Conservation (phyloP, 1,139 yeast species). For the Suhomyces terraborum region DNA sequence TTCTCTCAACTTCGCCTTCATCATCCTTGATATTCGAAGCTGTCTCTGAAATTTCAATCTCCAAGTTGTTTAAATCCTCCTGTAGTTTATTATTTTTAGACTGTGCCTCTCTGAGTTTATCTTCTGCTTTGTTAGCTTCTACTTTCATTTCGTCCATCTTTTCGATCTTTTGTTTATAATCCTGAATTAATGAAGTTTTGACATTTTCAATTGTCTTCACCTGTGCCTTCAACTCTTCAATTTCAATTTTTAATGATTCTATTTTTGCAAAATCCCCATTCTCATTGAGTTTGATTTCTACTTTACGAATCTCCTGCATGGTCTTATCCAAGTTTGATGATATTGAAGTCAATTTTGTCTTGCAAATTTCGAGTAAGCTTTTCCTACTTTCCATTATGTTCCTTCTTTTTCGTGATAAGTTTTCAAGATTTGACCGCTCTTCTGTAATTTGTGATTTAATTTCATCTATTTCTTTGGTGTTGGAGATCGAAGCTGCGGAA, state of each 20-base stretch:
- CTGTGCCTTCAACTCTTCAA: constrained; percentile 32
- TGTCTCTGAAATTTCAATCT: constrained; percentile 19
- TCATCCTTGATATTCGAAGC: constrained; percentile 17
- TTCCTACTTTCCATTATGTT: constrained; percentile 10
- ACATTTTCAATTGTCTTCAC: constrained; percentile 32
- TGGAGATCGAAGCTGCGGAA: constrained; percentile 21
- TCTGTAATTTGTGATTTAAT: constrained; percentile 11
- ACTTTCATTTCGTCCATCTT: constrained; percentile 11
- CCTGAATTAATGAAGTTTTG: constrained; percentile 31
- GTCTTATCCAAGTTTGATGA: constrained; percentile 9
- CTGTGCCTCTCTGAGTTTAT: constrained; percentile 10
- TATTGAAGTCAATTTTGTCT: constrained; percentile 9
- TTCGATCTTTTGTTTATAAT: constrained; percentile 21
- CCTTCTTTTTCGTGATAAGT: constrained; percentile 22
- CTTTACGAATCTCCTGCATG: constrained; percentile 19
- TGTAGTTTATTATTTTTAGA: constrained; percentile 9
- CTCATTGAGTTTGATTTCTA: constrained; percentile 36
- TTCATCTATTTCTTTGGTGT: constrained; percentile 15
- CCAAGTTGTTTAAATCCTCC: constrained; percentile 12
- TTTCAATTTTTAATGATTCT: constrained; percentile 33
- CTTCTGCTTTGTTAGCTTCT: constrained; percentile 16
- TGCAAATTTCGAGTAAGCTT: constrained; percentile 11
- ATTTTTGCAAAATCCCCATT: constrained; percentile 38
- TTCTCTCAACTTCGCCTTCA: constrained; percentile 17
- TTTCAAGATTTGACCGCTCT: constrained; percentile 20